phyloP scores from a whole-genome alignment of 352 stramenopile genomes.

The Globisporangium mamillatum region DNA sequence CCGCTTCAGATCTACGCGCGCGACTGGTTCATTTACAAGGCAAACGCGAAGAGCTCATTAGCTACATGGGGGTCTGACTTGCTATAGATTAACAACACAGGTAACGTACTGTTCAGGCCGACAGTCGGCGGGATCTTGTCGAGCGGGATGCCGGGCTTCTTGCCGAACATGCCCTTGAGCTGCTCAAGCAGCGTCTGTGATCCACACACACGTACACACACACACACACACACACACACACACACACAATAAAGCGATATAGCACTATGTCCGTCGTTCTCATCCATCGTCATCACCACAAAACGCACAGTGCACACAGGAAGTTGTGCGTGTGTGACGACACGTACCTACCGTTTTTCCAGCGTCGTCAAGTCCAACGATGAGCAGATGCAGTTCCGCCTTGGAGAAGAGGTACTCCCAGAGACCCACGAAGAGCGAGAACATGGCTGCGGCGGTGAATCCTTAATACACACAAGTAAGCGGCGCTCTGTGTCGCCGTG shows the following conservation, averaged over 20 bases:
- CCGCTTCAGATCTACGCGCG: constrained; percentile 78
- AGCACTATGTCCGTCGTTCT: background rate
- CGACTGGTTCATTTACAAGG: constrained; percentile 35
- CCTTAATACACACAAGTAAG: background rate
- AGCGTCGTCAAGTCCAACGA: constrained; percentile 90
- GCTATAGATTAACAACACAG: background rate
- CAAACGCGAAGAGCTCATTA: constrained; percentile 1
- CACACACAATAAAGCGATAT: background rate
- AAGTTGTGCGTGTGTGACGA: background rate
- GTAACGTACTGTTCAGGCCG: constrained; percentile 81
- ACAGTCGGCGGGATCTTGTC: constrained; percentile 91
- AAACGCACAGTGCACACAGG: background rate
- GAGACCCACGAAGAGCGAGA: constrained; percentile 80
- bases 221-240: background rate
- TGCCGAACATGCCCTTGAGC: constrained; percentile 89
- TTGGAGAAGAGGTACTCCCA: constrained; percentile 86
- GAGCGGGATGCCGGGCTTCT: constrained; percentile 86
- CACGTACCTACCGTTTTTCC: constrained; percentile 89
- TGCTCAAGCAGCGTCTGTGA: constrained; percentile 85
- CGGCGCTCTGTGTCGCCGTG: background rate
- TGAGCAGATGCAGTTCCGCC: constrained; percentile 88
- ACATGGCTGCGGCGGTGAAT: constrained; percentile 41
- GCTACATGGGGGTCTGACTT: background rate
- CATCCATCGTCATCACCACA: background rate
- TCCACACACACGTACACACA: background rate